A percentile compares a stretch with the other conserved stretches of the same genome.
Evolutionary conservation across 2,329 filamentous ascomycete species (phyloP).

Genomic region (Pseudocercospora crystallina): DNA sequence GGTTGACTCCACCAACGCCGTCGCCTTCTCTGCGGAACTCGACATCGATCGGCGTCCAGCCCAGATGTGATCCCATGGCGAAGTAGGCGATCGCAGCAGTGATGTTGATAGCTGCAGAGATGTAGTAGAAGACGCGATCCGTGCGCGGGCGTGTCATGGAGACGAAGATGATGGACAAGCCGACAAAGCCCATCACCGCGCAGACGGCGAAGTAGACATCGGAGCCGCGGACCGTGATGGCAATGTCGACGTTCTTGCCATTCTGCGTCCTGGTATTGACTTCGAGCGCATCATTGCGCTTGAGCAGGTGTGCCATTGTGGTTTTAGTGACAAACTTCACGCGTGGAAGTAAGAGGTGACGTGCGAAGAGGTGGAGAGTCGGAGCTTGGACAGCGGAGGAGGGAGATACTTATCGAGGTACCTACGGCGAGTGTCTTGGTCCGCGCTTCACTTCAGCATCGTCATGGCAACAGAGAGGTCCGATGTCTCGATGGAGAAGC

Average conservation of each 20-base stretch:
- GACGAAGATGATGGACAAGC: conserved; percentile 37
- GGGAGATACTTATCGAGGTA: no score
- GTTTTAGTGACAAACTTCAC: no score
- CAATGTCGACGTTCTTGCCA: conserved; percentile 53
- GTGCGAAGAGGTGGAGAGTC: no score
- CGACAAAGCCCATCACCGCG: conserved; percentile 59
- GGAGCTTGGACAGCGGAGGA: no score
- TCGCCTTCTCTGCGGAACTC: conserved; percentile 51
- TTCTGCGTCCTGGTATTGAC: conserved; percentile 45
- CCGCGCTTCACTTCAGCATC: no score
- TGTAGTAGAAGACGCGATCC: conserved; percentile 60
- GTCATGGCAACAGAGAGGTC: no score
- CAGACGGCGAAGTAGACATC: conserved; percentile 64
- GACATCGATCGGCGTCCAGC: conserved; percentile 58
- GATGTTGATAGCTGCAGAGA: conserved; percentile 56
- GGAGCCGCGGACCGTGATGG: conserved; percentile 60
- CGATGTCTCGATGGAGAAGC: no score
- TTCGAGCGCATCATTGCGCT: conserved; percentile 14
- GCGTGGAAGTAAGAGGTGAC: no score
- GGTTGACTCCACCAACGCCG: conserved; percentile 49
- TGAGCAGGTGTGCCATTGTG: conserved; percentile 12
- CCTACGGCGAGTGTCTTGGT: no score
- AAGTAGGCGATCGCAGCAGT: conserved; percentile 62
- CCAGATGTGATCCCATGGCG: conserved; percentile 61
- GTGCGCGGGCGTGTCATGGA: conserved; percentile 41